Evolutionary conservation across 2,329 filamentous ascomycete species (phyloP).

Genomic region (Neofusicoccum kwambonambiense): DNA sequence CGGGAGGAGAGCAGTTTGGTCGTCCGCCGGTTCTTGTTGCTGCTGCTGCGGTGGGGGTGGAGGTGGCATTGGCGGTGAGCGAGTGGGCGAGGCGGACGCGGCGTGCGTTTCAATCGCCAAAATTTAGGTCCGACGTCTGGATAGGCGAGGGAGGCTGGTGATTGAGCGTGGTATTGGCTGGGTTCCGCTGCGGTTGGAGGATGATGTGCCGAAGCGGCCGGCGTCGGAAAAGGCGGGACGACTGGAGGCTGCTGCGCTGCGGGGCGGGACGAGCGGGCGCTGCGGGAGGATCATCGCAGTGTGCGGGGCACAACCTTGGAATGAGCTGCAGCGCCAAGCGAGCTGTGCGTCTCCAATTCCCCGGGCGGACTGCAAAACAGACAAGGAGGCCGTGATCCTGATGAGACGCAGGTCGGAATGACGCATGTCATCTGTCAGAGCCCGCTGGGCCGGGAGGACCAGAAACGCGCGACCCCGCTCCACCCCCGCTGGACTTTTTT

Average conservation of each 20-base stretch:
- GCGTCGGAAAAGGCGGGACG: background rate
- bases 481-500: background rate
- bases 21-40: background rate
- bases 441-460: background rate
- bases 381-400: background rate
- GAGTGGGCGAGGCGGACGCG: background rate
- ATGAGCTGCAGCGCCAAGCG: background rate
- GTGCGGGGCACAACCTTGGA: background rate
- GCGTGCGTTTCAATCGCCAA: too few species aligned
- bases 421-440: background rate
- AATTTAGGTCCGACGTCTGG: too few species aligned
- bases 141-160: background rate
- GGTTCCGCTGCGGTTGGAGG: background rate
- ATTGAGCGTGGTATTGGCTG: background rate
- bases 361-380: background rate
- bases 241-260: background rate
- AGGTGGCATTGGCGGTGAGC: conserved; percentile 24
- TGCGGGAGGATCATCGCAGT: background rate
- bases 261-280: background rate
- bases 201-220: background rate
- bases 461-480: background rate
- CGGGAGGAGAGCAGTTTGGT: background rate
- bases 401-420: background rate
- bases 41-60: conserved; percentile 23
- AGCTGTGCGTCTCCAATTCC: background rate